Conservation (phyloP, 257 asterid genomes). For the Solanum pinnatisectum region DNA sequence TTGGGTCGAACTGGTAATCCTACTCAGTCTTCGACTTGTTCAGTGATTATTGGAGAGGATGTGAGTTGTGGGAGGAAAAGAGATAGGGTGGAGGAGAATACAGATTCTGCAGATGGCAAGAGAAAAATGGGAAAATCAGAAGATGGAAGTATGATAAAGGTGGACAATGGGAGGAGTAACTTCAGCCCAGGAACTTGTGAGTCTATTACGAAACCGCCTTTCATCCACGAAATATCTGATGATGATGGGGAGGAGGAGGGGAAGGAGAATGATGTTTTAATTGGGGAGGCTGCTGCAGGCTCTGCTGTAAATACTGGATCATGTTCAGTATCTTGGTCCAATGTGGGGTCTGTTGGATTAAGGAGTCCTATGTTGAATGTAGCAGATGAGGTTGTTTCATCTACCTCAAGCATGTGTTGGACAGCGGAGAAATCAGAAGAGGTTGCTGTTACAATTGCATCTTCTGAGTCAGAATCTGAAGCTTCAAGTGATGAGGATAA, state of each 20-base stretch:
- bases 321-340: slow-evolving; percentile 4
- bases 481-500: slow-evolving; percentile 12
- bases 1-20: not conserved
- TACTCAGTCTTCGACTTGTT: not conserved
- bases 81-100: not conserved
- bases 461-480: not conserved
- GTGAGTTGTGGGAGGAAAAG: not conserved
- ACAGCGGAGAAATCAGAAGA: not conserved
- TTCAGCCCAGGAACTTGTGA: not conserved
- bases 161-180: not conserved
- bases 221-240: not conserved
- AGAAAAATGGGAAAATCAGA: not conserved
- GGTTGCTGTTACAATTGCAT: not conserved
- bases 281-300: not conserved
- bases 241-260: not conserved
- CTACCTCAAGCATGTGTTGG: slow-evolving; percentile 1
- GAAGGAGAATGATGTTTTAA: not conserved
- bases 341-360: not conserved
- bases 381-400: slow-evolving; percentile 8
- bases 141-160: not conserved
- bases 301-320: not conserved
- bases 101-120: not conserved
- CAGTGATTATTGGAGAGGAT: not conserved
- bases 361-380: not conserved
- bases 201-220: not conserved